Evolutionary conservation across 2,329 filamentous ascomycete genomes (phyloP).

Genomic region (Verticillium longisporum): DNA sequence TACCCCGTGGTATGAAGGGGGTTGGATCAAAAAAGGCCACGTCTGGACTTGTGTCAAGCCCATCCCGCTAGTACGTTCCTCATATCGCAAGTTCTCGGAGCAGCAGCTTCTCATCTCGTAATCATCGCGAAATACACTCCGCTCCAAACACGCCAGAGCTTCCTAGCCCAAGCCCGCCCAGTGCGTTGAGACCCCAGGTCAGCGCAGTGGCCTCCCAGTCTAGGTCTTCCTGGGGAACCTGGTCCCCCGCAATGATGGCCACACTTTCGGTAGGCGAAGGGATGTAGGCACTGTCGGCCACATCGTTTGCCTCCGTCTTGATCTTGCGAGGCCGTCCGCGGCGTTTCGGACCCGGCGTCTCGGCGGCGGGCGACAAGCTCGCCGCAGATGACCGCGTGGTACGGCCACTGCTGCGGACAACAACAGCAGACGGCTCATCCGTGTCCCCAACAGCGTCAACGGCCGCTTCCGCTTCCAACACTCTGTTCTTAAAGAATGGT

Average conservation of each 20-base stretch:
- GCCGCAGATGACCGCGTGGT: background rate
- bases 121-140: constrained; percentile 34
- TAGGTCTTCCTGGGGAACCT: constrained; percentile 28
- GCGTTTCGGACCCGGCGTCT: constrained; percentile 10
- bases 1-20: background rate
- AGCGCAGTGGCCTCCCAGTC: constrained; percentile 41
- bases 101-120: background rate
- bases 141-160: constrained; percentile 39
- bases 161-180: constrained; percentile 37
- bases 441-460: no score
- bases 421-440: background rate
- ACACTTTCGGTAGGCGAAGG: constrained; percentile 24
- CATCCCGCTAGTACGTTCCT: background rate
- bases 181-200: constrained; percentile 36
- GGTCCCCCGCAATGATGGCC: constrained; percentile 30
- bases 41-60: background rate
- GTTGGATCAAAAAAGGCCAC: background rate
- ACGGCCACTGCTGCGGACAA: background rate
- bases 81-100: background rate
- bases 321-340: constrained; percentile 18
- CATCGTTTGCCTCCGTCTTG: constrained; percentile 16
- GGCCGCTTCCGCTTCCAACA: background rate
- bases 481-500: constrained; percentile 18
- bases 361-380: background rate
- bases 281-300: constrained; percentile 24